These are phyloP conservation scores for Penicillium simplicissimum DNA, from an alignment of 495 filamentous ascomycete species.

Conservation along the genomic window DNA sequence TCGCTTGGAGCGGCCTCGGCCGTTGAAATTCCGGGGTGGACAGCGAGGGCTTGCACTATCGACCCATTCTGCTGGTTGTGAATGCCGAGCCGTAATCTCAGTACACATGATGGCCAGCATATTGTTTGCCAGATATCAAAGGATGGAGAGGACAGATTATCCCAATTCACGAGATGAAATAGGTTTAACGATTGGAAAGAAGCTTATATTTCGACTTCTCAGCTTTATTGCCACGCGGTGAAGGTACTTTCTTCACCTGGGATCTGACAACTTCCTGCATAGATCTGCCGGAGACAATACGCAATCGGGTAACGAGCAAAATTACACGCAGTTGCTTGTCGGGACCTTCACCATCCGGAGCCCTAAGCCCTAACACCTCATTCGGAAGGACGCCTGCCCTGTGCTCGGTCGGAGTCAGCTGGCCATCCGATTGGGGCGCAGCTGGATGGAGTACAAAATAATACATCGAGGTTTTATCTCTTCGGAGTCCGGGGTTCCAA, in stretches of 20 bases:
- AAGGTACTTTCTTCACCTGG: background rate
- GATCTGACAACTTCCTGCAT: background rate
- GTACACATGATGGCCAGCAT: background rate
- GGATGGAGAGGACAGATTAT: no score
- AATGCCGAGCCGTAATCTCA: slow-evolving; percentile 13
- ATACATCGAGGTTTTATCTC: background rate
- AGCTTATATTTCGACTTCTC: background rate
- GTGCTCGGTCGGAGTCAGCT: background rate
- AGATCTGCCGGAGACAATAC: slow-evolving; percentile 2
- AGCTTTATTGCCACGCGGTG: background rate
- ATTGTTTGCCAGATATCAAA: background rate
- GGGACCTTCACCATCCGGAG: slow-evolving; percentile 14
- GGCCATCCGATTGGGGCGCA: slow-evolving; percentile 5
- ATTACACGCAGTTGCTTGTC: background rate
- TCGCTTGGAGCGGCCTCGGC: slow-evolving; percentile 9
- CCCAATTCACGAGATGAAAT: background rate
- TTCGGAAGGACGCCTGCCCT: background rate
- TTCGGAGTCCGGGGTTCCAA: background rate
- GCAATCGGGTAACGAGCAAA: background rate
- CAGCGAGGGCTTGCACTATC: background rate
- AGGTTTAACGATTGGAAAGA: background rate
- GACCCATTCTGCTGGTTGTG: slow-evolving; percentile 7
- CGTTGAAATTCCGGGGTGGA: slow-evolving; percentile 10
- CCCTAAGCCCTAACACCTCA: slow-evolving; percentile 25
- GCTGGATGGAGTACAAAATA: background rate